Percentiles rank a stretch among this genome's conserved stretches.
Conservation (phyloP, 257 asterid genomes). For the Eucommia ulmoides region DNA sequence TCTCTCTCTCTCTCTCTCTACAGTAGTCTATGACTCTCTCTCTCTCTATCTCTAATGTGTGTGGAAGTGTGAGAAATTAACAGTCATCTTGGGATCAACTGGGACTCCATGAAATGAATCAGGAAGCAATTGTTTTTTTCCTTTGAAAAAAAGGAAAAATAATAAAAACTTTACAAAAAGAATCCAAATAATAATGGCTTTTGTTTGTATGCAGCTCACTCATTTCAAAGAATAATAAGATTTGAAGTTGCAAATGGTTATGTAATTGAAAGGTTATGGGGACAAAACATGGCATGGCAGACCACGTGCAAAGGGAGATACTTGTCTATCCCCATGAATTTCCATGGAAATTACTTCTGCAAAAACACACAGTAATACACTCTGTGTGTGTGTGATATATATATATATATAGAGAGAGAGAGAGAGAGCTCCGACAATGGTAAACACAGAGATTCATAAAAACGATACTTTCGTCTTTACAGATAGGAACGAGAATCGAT, state of each 20-base stretch:
- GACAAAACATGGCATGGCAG: conserved; percentile 19
- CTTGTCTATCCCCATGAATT: conserved; percentile 49
- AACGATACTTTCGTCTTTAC: conserved; percentile 4
- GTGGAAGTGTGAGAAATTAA: too few species aligned
- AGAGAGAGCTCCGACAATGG: too few species aligned
- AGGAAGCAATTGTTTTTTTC: background rate
- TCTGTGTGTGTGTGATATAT: too few species aligned
- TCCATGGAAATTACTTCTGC: conserved; percentile 13
- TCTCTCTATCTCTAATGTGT: conserved; percentile 56
- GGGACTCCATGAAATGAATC: conserved; percentile 10
- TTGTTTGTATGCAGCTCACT: conserved; percentile 7
- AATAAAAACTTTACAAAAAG: too few species aligned
- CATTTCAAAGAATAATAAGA: conserved; percentile 5
- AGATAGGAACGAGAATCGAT: background rate
- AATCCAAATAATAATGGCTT: conserved; percentile 2
- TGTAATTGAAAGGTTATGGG: conserved; percentile 17
- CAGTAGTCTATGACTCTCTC: conserved; percentile 48
- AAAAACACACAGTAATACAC: conserved; percentile 6
- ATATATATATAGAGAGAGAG: too few species aligned
- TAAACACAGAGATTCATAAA: background rate
- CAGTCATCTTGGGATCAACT: conserved; percentile 51
- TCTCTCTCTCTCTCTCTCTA: conserved; percentile 12
- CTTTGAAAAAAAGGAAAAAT: background rate
- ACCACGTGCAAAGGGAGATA: conserved; percentile 42
- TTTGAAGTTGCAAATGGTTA: conserved; percentile 12